These are phyloP conservation scores for Thielaviopsis euricoi DNA, from an alignment of 2,329 filamentous ascomycete genomes.

Conservation along the genomic window DNA sequence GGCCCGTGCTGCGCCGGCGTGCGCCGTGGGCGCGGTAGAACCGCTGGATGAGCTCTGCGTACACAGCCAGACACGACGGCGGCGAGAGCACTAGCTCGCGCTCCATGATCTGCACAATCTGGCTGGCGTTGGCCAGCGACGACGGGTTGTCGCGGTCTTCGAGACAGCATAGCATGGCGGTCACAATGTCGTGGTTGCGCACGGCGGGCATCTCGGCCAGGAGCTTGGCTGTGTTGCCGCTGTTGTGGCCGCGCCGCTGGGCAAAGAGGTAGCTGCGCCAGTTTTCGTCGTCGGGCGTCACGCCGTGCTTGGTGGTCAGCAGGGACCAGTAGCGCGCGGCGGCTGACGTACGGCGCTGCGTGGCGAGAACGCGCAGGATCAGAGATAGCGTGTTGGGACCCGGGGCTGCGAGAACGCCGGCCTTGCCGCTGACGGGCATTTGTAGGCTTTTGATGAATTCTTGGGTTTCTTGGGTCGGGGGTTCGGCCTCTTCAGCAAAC, in stretches of 20 bases:
- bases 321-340: slow-evolving; percentile 65
- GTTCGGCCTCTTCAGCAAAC: not conserved
- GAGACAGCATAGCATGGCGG: slow-evolving; percentile 30
- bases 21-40: slow-evolving; percentile 4
- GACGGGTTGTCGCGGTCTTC: slow-evolving; percentile 63
- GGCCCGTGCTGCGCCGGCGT: not conserved
- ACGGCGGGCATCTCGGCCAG: slow-evolving; percentile 38
- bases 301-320: slow-evolving; percentile 40
- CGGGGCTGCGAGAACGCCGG: slow-evolving; percentile 24
- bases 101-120: slow-evolving; percentile 47
- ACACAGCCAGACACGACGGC: slow-evolving; percentile 2
- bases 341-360: slow-evolving; percentile 41
- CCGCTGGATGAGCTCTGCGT: slow-evolving; percentile 5
- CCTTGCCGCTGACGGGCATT: not conserved
- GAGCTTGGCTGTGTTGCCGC: slow-evolving; percentile 41
- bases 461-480: not conserved
- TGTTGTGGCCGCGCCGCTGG: slow-evolving; percentile 49
- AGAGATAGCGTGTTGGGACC: slow-evolving; percentile 48
- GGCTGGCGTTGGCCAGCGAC: slow-evolving; percentile 45
- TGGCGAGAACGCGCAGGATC: slow-evolving; percentile 46
- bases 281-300: slow-evolving; percentile 58
- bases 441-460: not conserved
- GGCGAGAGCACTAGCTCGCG: slow-evolving; percentile 13
- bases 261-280: slow-evolving; percentile 52
- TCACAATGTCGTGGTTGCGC: slow-evolving; percentile 7